Conservation (phyloP, 2,329 filamentous ascomycete species). For the Clonostachys solani region DNA sequence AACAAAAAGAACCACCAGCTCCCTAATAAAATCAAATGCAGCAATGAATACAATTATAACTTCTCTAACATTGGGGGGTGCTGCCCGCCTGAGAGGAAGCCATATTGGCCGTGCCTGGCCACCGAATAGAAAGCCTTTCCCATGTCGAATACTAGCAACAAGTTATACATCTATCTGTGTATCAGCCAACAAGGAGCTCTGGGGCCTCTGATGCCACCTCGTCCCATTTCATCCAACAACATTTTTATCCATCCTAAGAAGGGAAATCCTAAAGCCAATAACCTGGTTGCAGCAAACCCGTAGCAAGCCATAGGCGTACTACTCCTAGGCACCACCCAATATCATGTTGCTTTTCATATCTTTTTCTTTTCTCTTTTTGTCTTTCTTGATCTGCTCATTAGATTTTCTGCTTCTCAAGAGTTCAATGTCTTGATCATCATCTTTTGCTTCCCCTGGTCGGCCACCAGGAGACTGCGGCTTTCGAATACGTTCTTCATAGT, state of each 20-base stretch:
- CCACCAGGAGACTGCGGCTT: slow-evolving; percentile 61
- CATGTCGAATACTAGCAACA: no score
- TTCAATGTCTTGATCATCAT: slow-evolving; percentile 71
- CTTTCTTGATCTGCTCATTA: not conserved
- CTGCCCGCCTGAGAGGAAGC: no score
- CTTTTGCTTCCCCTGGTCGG: slow-evolving; percentile 60
- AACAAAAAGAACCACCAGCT: no score
- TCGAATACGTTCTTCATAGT: slow-evolving; percentile 68
- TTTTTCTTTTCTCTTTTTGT: not conserved
- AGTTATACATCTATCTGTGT: no score
- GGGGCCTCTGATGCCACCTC: not conserved
- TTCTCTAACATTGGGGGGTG: no score
- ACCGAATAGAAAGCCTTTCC: no score
- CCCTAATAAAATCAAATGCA: no score
- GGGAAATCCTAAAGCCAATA: not conserved
- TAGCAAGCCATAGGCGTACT: not conserved
- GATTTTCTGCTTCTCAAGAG: slow-evolving; percentile 25
- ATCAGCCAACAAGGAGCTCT: no score
- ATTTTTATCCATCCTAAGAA: not conserved
- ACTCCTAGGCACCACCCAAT: not conserved
- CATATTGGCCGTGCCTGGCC: no score
- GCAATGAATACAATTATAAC: no score
- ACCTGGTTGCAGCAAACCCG: not conserved
- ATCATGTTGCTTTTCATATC: not conserved
- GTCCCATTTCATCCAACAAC: not conserved